These are phyloP conservation scores for Fusarium heterosporum DNA, from an alignment of 2,329 filamentous ascomycete genomes.

Conservation along the genomic window DNA sequence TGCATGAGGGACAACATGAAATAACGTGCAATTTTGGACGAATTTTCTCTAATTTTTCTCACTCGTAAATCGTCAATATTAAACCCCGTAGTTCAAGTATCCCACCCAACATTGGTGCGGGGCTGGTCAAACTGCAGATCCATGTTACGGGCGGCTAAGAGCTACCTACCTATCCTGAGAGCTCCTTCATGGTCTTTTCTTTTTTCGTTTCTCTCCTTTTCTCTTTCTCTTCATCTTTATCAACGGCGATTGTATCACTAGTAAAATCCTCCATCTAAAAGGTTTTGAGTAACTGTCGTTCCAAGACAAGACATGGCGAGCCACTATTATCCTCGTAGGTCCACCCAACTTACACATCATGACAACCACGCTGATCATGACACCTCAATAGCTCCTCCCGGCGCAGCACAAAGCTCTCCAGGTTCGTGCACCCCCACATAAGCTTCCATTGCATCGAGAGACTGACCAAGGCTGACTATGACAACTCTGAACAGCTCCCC, in stretches of 20 bases:
- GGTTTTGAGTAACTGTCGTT: not conserved
- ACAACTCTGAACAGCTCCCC: conserved; percentile 35
- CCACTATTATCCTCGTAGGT: conserved; percentile 63
- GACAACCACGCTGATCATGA: conserved; percentile 39
- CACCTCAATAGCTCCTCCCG: conserved; percentile 55
- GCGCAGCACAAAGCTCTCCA: conserved; percentile 48
- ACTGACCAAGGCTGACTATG: conserved; percentile 23
- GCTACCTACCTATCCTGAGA: conserved; percentile 8
- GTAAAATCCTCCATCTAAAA: not conserved
- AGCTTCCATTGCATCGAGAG: not conserved
- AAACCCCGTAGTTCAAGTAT: conserved; percentile 14
- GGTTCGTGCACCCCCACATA: conserved; percentile 41
- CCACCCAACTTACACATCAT: conserved; percentile 25
- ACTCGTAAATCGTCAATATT: not conserved
- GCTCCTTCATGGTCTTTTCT: conserved; percentile 14
- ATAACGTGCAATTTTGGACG: not conserved
- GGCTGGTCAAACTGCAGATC: conserved; percentile 35
- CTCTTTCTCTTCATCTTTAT: conserved; percentile 5
- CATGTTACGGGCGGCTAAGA: conserved; percentile 35
- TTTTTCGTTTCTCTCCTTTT: not conserved
- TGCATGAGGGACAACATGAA: not conserved
- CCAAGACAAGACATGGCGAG: conserved; percentile 53
- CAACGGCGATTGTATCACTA: not conserved
- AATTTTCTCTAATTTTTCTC: not conserved
- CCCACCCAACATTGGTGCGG: conserved; percentile 30